phyloP scores from a whole-genome alignment of 1,139 yeast genomes.

The Hyphopichia khmerensis region DNA sequence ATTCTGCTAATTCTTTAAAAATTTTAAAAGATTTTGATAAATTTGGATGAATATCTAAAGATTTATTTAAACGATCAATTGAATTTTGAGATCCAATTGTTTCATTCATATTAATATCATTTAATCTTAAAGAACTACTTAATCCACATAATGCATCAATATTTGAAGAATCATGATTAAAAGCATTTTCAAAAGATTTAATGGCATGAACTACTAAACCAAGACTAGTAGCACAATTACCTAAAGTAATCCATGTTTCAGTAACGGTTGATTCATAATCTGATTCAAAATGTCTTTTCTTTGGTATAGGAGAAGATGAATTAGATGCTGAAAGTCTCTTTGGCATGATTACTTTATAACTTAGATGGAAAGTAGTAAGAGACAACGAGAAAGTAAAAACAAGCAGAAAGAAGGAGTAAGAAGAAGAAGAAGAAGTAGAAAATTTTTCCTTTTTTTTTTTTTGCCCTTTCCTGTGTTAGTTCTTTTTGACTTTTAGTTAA shows the following conservation, averaged over 20 bases:
- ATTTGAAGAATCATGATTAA: slow-evolving; percentile 43
- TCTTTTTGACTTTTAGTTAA: no score
- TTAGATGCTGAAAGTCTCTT: slow-evolving; percentile 5
- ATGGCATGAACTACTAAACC: slow-evolving; percentile 43
- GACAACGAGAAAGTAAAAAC: no score
- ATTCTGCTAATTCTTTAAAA: slow-evolving; percentile 50
- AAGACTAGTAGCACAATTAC: slow-evolving; percentile 47
- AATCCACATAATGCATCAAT: slow-evolving; percentile 44
- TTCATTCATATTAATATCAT: slow-evolving; percentile 35
- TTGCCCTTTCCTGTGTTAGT: no score
- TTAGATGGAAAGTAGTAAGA: no score
- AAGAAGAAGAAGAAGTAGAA: no score
- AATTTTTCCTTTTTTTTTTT: no score
- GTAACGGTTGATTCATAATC: slow-evolving; percentile 24
- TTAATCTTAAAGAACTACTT: slow-evolving; percentile 35
- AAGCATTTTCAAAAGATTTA: slow-evolving; percentile 46
- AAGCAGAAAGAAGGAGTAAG: no score
- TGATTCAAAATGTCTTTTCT: slow-evolving; percentile 4
- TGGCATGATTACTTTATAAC: not conserved
- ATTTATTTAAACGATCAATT: slow-evolving; percentile 40
- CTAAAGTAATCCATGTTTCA: slow-evolving; percentile 52
- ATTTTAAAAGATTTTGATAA: slow-evolving; percentile 34
- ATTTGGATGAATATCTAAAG: slow-evolving; percentile 33
- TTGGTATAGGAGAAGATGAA: slow-evolving; percentile 4
- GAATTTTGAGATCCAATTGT: slow-evolving; percentile 43